Conservation (phyloP, 495 filamentous ascomycete genomes). For the Aspergillus coremiiformis region DNA sequence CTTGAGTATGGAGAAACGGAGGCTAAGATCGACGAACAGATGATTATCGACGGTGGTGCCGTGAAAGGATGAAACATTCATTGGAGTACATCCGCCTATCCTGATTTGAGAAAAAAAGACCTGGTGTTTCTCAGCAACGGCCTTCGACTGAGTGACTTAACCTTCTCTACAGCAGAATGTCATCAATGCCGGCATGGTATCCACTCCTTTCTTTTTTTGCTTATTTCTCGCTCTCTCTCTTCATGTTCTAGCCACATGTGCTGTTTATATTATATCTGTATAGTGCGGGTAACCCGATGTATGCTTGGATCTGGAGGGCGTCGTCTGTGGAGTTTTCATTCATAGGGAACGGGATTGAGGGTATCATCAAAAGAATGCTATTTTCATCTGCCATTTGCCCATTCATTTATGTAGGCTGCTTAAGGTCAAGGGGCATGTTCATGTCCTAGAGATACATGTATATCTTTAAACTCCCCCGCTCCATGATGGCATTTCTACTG, state of each 20-base stretch:
- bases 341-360: background rate
- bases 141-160: background rate
- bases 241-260: background rate
- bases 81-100: background rate
- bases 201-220: conserved; percentile 10
- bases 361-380: background rate
- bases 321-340: background rate
- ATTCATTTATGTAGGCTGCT: too few relatives aligned
- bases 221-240: conserved; percentile 3
- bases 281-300: background rate
- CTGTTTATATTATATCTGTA: background rate
- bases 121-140: background rate
- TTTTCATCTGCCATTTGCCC: background rate
- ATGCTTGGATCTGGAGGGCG: background rate
- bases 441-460: too few relatives aligned
- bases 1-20: conserved; percentile 74
- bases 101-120: background rate
- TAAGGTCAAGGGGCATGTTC: too few relatives aligned
- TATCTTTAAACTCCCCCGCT: too few relatives aligned
- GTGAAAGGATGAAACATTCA: conserved; percentile 33
- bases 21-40: conserved; percentile 70
- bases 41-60: conserved; percentile 75
- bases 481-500: too few relatives aligned
- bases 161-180: background rate
- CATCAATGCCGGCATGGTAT: background rate